Evolutionary conservation across 176 grass and related monocot species (phyloP).

Genomic region (Panicum miliaceum): DNA sequence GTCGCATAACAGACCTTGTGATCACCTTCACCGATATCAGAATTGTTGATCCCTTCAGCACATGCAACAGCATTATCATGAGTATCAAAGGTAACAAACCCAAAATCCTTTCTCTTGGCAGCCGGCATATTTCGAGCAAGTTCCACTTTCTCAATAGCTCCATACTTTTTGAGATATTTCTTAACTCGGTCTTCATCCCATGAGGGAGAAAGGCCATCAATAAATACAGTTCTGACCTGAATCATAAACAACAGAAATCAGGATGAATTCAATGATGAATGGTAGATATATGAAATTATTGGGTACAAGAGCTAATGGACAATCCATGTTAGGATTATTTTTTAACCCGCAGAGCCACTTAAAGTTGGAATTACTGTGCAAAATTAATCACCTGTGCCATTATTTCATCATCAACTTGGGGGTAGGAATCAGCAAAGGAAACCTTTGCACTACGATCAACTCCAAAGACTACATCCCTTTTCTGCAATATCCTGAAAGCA

Average conservation of each 20-base stretch:
- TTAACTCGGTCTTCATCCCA: constrained; percentile 92
- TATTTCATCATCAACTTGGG: constrained; percentile 85
- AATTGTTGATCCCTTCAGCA: constrained; percentile 69
- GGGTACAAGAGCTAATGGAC: background rate
- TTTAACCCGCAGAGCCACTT: background rate
- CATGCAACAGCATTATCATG: constrained; percentile 92
- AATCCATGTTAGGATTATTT: background rate
- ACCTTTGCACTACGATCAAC: constrained; percentile 86
- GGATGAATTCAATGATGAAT: constrained; percentile 21
- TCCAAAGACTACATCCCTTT: constrained; percentile 89
- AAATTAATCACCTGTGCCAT: constrained; percentile 78
- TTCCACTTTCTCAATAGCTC: constrained; percentile 84
- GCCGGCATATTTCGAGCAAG: constrained; percentile 96
- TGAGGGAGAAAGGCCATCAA: constrained; percentile 77
- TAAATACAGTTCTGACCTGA: constrained; percentile 96
- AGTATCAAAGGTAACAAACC: constrained; percentile 93
- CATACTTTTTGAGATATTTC: constrained; percentile 90
- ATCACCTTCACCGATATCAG: constrained; percentile 72
- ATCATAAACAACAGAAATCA: constrained; percentile 39
- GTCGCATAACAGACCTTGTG: constrained; percentile 61
- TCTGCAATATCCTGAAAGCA: constrained; percentile 82
- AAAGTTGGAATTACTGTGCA: constrained; percentile 5
- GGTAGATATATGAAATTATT: background rate
- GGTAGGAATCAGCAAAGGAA: constrained; percentile 92
- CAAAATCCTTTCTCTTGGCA: constrained; percentile 97